These are phyloP conservation scores for Carnegiea gigantea DNA, from an alignment of 179 eudicot genomes.

Conservation along the genomic window DNA sequence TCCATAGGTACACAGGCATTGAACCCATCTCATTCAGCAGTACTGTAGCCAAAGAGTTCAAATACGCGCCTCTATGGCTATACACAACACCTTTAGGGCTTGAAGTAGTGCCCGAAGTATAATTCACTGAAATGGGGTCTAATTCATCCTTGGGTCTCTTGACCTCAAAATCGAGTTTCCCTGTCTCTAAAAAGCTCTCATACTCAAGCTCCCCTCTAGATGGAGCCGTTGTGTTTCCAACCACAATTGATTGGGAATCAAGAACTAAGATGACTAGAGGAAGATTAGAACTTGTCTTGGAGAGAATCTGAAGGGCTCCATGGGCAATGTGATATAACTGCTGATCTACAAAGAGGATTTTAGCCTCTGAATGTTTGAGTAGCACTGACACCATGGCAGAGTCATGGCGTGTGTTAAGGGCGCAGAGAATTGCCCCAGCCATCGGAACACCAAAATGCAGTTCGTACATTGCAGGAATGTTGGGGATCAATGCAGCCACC, in stretches of 20 bases:
- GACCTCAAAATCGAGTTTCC: slow-evolving; percentile 16
- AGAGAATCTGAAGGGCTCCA: slow-evolving; percentile 7
- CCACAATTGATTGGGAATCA: not conserved
- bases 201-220: not conserved
- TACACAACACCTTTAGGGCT: slow-evolving; percentile 61
- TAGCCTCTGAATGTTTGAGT: slow-evolving; percentile 7
- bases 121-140: slow-evolving; percentile 52
- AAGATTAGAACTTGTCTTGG: not conserved
- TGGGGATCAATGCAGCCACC: slow-evolving; percentile 15
- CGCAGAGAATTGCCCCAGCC: slow-evolving; percentile 8
- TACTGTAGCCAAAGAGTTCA: slow-evolving; percentile 17
- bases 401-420: slow-evolving; percentile 22
- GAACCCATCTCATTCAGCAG: slow-evolving; percentile 1
- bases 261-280: slow-evolving; percentile 9
- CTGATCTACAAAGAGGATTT: slow-evolving; percentile 6
- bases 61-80: slow-evolving; percentile 62
- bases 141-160: slow-evolving; percentile 15
- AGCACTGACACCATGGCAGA: slow-evolving; percentile 24
- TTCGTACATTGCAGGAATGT: slow-evolving; percentile 17
- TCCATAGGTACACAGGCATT: slow-evolving; percentile 10
- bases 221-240: not conserved
- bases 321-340: not conserved
- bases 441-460: slow-evolving; percentile 14
- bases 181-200: slow-evolving; percentile 3
- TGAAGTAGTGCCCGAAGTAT: slow-evolving; percentile 65